phyloP scores from a whole-genome alignment of 2,329 filamentous ascomycete species.

The Cladosporium sp. region DNA sequence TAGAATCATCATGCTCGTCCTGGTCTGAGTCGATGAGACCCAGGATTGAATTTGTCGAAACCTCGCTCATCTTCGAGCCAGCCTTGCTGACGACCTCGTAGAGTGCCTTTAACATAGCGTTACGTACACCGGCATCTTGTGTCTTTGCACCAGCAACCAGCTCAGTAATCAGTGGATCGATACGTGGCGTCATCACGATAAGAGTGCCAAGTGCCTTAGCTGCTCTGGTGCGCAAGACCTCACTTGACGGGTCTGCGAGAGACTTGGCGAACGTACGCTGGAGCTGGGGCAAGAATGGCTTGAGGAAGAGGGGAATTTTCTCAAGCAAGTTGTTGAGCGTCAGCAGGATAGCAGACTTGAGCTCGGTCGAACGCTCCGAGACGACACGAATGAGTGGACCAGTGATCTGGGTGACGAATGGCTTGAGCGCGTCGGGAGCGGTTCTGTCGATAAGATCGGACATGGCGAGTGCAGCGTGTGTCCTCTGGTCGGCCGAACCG shows the following conservation, averaged over 20 bases:
- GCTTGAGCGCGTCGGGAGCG: constrained; percentile 79
- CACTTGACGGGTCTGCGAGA: constrained; percentile 86
- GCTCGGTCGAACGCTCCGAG: constrained; percentile 90
- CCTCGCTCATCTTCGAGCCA: constrained; percentile 89
- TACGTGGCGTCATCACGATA: constrained; percentile 90
- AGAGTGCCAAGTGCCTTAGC: constrained; percentile 91
- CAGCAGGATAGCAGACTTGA: constrained; percentile 89
- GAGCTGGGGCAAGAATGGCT: constrained; percentile 93
- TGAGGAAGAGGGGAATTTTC: constrained; percentile 92
- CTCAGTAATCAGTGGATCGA: constrained; percentile 90
- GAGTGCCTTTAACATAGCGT: constrained; percentile 93
- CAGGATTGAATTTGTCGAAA: constrained; percentile 80
- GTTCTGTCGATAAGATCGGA: constrained; percentile 95
- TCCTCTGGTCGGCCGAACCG: constrained; percentile 85
- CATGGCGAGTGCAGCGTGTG: constrained; percentile 85
- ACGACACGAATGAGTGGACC: constrained; percentile 96
- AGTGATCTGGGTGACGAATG: constrained; percentile 95
- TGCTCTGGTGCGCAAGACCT: constrained; percentile 78
- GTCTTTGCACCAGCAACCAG: constrained; percentile 95
- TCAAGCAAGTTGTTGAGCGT: constrained; percentile 93
- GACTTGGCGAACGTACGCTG: constrained; percentile 97
- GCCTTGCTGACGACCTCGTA: constrained; percentile 97
- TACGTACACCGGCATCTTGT: constrained; percentile 77
- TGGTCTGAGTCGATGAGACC: constrained; percentile 81
- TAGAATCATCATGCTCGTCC: constrained; percentile 65